Percentiles rank a stretch among this genome's conserved stretches.
These are phyloP conservation scores for Galeopsis tetrahit DNA, from an alignment of 257 asterid species.

Conservation along the genomic window DNA sequence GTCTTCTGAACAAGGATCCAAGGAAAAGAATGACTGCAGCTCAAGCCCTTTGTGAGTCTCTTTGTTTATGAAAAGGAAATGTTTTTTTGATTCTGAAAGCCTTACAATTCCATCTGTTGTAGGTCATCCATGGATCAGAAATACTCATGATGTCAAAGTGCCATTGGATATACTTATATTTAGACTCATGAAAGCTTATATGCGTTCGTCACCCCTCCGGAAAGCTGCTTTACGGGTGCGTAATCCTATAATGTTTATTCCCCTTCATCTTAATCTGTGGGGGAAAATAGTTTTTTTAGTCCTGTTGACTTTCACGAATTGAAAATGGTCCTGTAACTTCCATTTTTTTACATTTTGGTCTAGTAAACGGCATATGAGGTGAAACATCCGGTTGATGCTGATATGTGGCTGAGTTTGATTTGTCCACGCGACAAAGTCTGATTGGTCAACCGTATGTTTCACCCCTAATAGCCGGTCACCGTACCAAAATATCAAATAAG, in stretches of 20 bases:
- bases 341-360: too few species aligned
- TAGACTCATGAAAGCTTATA: conserved; percentile 79
- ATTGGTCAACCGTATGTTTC: too few species aligned
- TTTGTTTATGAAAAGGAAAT: not conserved
- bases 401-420: too few species aligned
- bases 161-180: conserved; percentile 75
- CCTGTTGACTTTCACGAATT: too few species aligned
- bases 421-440: too few species aligned
- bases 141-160: conserved; percentile 52
- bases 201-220: conserved; percentile 88
- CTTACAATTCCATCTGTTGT: too few species aligned
- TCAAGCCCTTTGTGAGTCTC: conserved; percentile 78
- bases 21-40: conserved; percentile 92
- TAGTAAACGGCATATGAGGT: too few species aligned
- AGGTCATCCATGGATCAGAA: conserved; percentile 91
- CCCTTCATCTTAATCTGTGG: not conserved
- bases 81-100: not conserved
- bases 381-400: too few species aligned
- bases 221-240: conserved; percentile 88
- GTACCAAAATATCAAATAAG: too few species aligned
- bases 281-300: too few species aligned
- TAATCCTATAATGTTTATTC: not conserved
- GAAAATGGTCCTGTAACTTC: too few species aligned
- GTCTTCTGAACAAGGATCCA: conserved; percentile 75
- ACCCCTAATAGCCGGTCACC: too few species aligned